Percentiles rank a stretch among this genome's conserved stretches.
These are phyloP conservation scores for Pseudogymnoascus sp. DNA, from an alignment of 2,329 filamentous ascomycete genomes.

Conservation along the genomic window DNA sequence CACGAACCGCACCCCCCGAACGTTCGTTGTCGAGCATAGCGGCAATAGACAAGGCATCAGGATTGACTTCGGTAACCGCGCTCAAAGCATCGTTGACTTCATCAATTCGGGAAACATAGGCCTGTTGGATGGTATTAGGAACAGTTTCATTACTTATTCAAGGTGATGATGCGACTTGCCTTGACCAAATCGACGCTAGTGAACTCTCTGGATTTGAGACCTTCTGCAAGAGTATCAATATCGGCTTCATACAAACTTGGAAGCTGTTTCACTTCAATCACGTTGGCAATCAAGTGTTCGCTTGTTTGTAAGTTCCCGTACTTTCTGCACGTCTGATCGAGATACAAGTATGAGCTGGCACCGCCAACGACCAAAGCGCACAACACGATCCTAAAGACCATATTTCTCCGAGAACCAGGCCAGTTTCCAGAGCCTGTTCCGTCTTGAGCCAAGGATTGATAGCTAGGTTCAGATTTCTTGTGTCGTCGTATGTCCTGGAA, in stretches of 20 bases:
- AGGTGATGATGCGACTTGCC: conserved; percentile 29
- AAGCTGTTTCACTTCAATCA: conserved; percentile 11
- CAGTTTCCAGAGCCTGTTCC: no score
- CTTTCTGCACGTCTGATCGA: no score
- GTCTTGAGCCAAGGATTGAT: no score
- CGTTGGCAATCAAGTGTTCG: no score
- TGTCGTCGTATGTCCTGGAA: no score
- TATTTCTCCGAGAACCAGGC: no score
- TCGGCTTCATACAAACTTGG: conserved; percentile 41
- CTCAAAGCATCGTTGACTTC: conserved; percentile 11
- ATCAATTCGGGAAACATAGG: conserved; percentile 11
- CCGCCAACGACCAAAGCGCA: no score
- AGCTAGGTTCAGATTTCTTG: no score
- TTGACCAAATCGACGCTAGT: conserved; percentile 48
- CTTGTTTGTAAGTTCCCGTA: no score
- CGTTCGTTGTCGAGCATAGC: conserved; percentile 17
- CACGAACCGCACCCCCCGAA: conserved; percentile 12
- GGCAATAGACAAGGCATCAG: conserved; percentile 20
- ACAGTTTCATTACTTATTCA: background rate
- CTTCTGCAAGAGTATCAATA: conserved; percentile 41
- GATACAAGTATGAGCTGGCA: no score
- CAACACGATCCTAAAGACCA: no score
- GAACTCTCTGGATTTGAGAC: conserved; percentile 41
- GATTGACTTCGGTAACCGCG: conserved; percentile 19
- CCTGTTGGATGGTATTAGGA: background rate